phyloP scores from a whole-genome alignment of 345 rosid genomes.

The Euphorbia peplus region DNA sequence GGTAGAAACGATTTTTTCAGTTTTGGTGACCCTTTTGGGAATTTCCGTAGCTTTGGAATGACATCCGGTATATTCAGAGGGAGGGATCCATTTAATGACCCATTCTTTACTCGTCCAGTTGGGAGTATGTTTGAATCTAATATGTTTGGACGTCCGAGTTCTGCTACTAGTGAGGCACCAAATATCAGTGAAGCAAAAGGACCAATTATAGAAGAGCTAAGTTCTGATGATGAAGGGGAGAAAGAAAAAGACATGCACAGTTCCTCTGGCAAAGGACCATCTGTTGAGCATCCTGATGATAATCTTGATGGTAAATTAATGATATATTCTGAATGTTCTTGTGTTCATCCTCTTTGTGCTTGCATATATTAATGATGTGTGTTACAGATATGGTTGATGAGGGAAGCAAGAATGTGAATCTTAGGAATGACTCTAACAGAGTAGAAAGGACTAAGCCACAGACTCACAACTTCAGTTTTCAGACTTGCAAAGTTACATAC shows the following conservation, averaged over 20 bases:
- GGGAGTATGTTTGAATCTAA: constrained; percentile 36
- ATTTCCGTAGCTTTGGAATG: constrained; percentile 33
- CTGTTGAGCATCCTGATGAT: constrained; percentile 73
- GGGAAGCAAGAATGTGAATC: constrained; percentile 29
- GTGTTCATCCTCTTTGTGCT: background rate
- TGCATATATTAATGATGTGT: constrained; percentile 6
- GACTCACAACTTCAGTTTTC: constrained; percentile 35
- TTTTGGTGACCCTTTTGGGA: constrained; percentile 41
- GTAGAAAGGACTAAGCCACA: constrained; percentile 31
- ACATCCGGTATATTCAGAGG: constrained; percentile 55
- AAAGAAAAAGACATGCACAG: constrained; percentile 13
- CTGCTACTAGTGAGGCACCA: constrained; percentile 20
- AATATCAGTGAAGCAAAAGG: constrained; percentile 29
- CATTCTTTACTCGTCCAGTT: constrained; percentile 57
- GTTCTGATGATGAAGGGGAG: constrained; percentile 50
- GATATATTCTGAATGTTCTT: background rate
- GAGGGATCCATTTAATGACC: constrained; percentile 75
- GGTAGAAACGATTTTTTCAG: constrained; percentile 30
- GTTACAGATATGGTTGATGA: constrained; percentile 33
- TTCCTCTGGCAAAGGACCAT: constrained; percentile 40
- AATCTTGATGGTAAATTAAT: constrained; percentile 43
- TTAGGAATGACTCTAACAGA: constrained; percentile 23
- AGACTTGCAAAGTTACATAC: constrained; percentile 57
- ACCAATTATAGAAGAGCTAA: constrained; percentile 58
- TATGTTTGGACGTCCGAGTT: constrained; percentile 21